These are phyloP conservation scores for Rhizopus delemar DNA, from an alignment of 371 early-diverging fungal genomes.

Conservation along the genomic window DNA sequence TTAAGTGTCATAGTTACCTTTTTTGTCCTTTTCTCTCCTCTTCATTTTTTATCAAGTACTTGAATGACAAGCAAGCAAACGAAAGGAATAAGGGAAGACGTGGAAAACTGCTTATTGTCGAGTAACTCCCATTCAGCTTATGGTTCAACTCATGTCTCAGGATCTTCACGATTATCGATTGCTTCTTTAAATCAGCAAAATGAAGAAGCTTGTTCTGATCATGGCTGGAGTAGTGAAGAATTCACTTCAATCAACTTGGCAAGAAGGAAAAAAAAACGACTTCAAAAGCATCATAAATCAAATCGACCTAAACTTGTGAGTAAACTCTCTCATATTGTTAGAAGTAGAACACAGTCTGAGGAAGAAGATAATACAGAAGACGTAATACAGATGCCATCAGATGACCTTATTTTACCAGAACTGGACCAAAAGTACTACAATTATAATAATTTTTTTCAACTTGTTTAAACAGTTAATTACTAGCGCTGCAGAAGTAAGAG, in stretches of 20 bases:
- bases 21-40: too few species aligned
- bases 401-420: conserved; percentile 45
- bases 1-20: too few species aligned
- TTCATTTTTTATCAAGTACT: too few species aligned
- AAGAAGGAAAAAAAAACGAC: conserved; percentile 36
- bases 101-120: not conserved
- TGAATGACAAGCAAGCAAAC: too few species aligned
- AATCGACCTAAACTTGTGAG: conserved; percentile 23
- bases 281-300: conserved; percentile 31
- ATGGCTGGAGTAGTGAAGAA: conserved; percentile 25
- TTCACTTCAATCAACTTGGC: conserved; percentile 19
- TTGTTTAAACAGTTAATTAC: not conserved
- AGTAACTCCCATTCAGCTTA: not conserved
- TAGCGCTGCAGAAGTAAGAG: conserved; percentile 35
- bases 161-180: not conserved
- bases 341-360: conserved; percentile 27
- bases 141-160: not conserved
- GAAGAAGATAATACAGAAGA: conserved; percentile 24
- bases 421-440: conserved; percentile 46
- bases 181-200: not conserved
- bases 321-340: conserved; percentile 26
- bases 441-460: not conserved
- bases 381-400: conserved; percentile 24
- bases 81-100: not conserved
- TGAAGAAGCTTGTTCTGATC: conserved; percentile 19